These are phyloP conservation scores for Lanmaoa pseudosensibilis DNA, from an alignment of 768 basidiomycete species.

Conservation along the genomic window DNA sequence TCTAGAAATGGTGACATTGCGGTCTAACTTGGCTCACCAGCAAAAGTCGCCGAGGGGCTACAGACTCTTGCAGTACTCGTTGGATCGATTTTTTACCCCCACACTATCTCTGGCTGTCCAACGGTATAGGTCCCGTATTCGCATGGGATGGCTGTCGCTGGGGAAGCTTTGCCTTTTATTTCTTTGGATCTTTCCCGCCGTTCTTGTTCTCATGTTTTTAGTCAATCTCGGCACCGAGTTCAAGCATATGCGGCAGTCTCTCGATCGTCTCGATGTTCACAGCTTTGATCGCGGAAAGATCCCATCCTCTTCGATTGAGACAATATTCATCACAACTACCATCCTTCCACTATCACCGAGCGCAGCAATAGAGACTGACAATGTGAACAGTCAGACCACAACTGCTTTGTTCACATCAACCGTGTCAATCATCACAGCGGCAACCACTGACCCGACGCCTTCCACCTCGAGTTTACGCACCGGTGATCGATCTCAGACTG, in stretches of 20 bases:
- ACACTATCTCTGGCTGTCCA: constrained; percentile 41
- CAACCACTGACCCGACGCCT: constrained; percentile 3
- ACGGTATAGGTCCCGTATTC: constrained; percentile 4
- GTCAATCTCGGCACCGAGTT: constrained; percentile 30
- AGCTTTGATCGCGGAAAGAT: constrained; percentile 6
- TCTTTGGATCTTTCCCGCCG: constrained; percentile 17
- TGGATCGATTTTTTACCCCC: constrained; percentile 60
- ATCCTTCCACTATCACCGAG: constrained; percentile 15
- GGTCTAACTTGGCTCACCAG: constrained; percentile 59
- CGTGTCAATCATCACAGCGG: constrained; percentile 9
- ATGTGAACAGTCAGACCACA: constrained; percentile 4
- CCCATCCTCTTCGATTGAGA: constrained; percentile 16
- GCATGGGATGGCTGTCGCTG: constrained; percentile 10
- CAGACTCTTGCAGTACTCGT: constrained; percentile 55
- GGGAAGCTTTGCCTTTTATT: constrained; percentile 14
- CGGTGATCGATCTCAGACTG: constrained; percentile 14
- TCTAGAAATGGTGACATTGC: constrained; percentile 43
- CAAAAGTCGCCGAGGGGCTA: constrained; percentile 40
- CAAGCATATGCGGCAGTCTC: constrained; percentile 24
- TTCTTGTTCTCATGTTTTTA: constrained; percentile 21
- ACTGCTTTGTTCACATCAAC: constrained; percentile 2
- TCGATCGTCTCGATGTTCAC: constrained; percentile 21
- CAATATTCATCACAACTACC: constrained; percentile 34
- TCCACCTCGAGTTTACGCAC: constrained; percentile 4
- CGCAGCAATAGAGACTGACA: background rate